phyloP scores from a whole-genome alignment of 352 stramenopile genomes.

The Blastocystis sp. region DNA sequence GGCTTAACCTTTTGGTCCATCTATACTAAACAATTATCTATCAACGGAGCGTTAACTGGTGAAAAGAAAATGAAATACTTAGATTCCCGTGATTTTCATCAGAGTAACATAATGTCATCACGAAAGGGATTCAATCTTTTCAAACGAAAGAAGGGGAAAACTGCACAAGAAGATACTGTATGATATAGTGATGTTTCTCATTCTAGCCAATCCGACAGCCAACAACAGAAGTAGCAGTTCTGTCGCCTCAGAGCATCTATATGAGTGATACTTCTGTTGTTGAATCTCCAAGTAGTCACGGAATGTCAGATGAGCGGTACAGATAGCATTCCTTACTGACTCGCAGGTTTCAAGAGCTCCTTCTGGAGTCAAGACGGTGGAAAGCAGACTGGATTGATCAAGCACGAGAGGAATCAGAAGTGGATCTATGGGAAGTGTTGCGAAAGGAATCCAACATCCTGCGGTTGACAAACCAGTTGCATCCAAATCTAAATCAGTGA shows the following conservation, averaged over 20 bases:
- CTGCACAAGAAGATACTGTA: neutral
- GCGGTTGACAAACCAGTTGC: conserved; percentile 13
- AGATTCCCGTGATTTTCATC: neutral
- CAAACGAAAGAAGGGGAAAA: conserved; percentile 6
- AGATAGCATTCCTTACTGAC: neutral
- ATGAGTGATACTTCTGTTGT: neutral
- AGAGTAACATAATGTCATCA: conserved; percentile 38
- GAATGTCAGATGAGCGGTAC: conserved; percentile 22
- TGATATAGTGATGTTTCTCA: neutral
- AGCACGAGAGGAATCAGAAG: conserved; percentile 20
- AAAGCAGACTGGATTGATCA: conserved; percentile 54
- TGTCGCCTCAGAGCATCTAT: neutral
- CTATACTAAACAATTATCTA: too few relatives aligned
- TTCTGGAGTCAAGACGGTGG: conserved; percentile 30
- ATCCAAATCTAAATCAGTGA: conserved; percentile 57
- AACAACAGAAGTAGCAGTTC: conserved; percentile 3
- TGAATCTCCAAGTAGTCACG: neutral
- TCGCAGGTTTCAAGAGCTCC: conserved; percentile 42
- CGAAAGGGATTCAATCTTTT: conserved; percentile 42
- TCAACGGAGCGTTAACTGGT: too few relatives aligned
- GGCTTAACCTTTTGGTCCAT: too few relatives aligned
- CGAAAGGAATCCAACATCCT: conserved; percentile 41
- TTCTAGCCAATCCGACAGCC: neutral
- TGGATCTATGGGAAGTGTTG: conserved; percentile 38
- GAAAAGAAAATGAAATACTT: too few relatives aligned